Conservation (phyloP, 805 yeast genomes). For the Zygoascus biomembranicola region DNA sequence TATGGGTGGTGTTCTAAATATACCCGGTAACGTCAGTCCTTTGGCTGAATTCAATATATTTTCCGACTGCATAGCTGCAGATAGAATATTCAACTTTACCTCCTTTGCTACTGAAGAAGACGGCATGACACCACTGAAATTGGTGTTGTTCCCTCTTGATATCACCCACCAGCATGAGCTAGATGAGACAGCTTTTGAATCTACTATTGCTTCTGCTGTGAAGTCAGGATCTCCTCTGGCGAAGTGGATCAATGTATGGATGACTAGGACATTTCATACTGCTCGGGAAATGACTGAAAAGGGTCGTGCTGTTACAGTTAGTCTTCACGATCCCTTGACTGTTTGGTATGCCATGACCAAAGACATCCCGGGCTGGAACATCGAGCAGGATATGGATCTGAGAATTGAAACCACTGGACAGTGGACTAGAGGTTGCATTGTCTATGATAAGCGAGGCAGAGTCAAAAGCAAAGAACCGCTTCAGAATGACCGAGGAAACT, state of each 20-base stretch:
- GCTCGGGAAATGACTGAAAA: conserved; percentile 8
- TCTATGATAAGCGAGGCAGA: conserved; percentile 29
- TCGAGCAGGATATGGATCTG: conserved; percentile 23
- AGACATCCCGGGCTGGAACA: conserved; percentile 12
- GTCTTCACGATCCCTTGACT: conserved; percentile 32
- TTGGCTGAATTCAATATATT: conserved; percentile 35
- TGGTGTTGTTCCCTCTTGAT: conserved; percentile 32
- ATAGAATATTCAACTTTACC: conserved; percentile 25
- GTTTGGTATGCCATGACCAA: conserved; percentile 24
- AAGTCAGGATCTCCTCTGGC: conserved; percentile 25
- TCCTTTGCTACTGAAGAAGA: background rate
- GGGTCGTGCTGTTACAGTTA: background rate
- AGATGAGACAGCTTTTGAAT: conserved; percentile 11
- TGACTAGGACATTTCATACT: conserved; percentile 21
- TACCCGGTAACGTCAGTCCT: conserved; percentile 35
- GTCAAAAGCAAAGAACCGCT: conserved; percentile 9
- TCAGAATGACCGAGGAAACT: conserved; percentile 10
- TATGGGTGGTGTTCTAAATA: conserved; percentile 34
- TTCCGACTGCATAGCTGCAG: conserved; percentile 35
- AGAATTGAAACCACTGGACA: conserved; percentile 33
- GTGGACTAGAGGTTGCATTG: conserved; percentile 31
- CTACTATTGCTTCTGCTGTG: background rate
- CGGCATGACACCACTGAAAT: conserved; percentile 21
- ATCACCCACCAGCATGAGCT: conserved; percentile 28
- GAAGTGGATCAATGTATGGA: conserved; percentile 30